A percentile compares a stretch with the other conserved stretches of the same genome.
Evolutionary conservation across 441 rosid species (phyloP).

Genomic region (Flueggea neowawraea): DNA sequence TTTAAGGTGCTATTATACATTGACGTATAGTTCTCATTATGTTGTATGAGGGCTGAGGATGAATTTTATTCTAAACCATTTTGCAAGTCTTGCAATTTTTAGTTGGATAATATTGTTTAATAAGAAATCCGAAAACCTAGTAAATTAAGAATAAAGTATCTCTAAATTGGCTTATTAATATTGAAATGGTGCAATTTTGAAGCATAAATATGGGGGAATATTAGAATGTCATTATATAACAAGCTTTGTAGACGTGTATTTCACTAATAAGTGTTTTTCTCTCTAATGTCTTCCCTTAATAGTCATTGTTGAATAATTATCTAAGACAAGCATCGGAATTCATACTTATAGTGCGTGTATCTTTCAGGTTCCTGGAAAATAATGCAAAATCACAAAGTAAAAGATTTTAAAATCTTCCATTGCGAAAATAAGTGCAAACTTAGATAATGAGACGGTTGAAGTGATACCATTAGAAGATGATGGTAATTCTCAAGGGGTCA

Average conservation of each 20-base stretch:
- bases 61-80: no score
- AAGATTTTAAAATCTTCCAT: constrained; percentile 15
- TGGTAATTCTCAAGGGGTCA: constrained; percentile 23
- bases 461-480: constrained; percentile 35
- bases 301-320: not conserved
- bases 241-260: constrained; percentile 48
- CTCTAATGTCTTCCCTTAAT: not conserved
- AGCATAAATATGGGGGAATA: constrained; percentile 84
- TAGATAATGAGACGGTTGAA: constrained; percentile 37
- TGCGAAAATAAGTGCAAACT: constrained; percentile 19
- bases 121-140: no score
- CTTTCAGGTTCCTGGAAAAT: constrained; percentile 55
- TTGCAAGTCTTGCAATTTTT: no score
- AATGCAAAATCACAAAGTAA: constrained; percentile 26
- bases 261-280: constrained; percentile 12
- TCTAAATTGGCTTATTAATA: constrained; percentile 24
- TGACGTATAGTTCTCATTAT: no score
- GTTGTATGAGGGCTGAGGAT: no score
- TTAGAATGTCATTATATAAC: constrained; percentile 60
- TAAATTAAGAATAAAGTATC: not conserved
- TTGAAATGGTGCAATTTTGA: constrained; percentile 75
- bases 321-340: constrained; percentile 8
- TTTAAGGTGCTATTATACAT: constrained; percentile 63
- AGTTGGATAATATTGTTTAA: no score
- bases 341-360: no score